Conservation (phyloP, 257 asterid species). For the Plectranthus barbatus region DNA sequence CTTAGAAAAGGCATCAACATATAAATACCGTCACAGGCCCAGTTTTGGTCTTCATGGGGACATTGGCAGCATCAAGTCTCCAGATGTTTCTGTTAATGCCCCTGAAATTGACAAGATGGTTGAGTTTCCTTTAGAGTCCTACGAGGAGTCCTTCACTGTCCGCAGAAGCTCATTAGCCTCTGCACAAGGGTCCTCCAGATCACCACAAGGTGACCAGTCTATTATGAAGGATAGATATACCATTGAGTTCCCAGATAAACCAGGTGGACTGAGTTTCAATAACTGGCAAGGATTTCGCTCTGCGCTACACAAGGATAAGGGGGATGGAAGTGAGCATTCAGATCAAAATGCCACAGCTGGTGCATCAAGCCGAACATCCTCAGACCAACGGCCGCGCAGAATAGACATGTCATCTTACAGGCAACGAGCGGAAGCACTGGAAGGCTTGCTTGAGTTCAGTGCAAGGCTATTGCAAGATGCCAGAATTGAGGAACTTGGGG, state of each 20-base stretch:
- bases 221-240: constrained; percentile 74
- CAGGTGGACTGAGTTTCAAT: constrained; percentile 36
- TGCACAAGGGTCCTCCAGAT: constrained; percentile 49
- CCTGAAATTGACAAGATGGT: constrained; percentile 79
- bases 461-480: constrained; percentile 72
- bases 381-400: constrained; percentile 57
- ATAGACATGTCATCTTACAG: constrained; percentile 74
- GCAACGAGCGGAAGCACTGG: constrained; percentile 87
- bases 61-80: constrained; percentile 44
- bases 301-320: constrained; percentile 23
- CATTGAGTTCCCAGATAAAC: constrained; percentile 51
- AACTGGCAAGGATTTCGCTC: constrained; percentile 51
- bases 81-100: constrained; percentile 71
- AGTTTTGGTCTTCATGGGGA: constrained; percentile 26
- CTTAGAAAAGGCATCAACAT: constrained; percentile 33
- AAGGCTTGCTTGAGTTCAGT: constrained; percentile 87
- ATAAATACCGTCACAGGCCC: constrained; percentile 29
- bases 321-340: constrained; percentile 59
- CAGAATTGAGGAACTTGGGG: constrained; percentile 81
- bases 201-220: constrained; percentile 59
- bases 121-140: constrained; percentile 58
- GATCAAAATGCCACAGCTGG: constrained; percentile 92
- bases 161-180: constrained; percentile 42
- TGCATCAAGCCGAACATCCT: constrained; percentile 78
- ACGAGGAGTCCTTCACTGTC: constrained; percentile 35